Percentiles rank a stretch among this genome's conserved stretches.
Conservation (phyloP, 176 grass and related monocot species). For the Saccharum spontaneum region DNA sequence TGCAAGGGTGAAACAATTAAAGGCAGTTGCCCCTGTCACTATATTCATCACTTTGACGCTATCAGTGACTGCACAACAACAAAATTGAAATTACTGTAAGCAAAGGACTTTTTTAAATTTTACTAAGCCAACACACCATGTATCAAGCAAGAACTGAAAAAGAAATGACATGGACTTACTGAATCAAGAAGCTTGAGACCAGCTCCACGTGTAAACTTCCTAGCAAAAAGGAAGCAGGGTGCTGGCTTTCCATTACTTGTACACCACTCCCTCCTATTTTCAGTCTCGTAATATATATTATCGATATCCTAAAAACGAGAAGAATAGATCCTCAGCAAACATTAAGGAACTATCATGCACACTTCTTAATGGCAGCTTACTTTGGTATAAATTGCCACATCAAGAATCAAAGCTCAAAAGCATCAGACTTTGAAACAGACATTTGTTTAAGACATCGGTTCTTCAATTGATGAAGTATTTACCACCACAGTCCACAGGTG, state of each 20-base stretch:
- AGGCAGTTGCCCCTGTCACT: constrained; percentile 2
- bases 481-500: neutral
- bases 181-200: constrained; percentile 77
- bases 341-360: constrained; percentile 5
- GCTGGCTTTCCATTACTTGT: constrained; percentile 73
- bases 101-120: neutral
- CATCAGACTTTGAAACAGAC: neutral
- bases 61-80: constrained; percentile 42
- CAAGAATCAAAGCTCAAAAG: constrained; percentile 8
- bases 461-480: neutral
- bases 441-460: neutral
- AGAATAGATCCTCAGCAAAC: constrained; percentile 25
- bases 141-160: neutral
- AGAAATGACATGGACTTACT: constrained; percentile 41
- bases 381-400: neutral
- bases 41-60: constrained; percentile 49
- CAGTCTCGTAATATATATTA: constrained; percentile 92
- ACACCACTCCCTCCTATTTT: constrained; percentile 95
- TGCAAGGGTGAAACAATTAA: constrained; percentile 30
- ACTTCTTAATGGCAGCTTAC: constrained; percentile 1
- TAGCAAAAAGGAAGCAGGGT: constrained; percentile 93
- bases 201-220: constrained; percentile 87
- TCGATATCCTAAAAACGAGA: constrained; percentile 71
- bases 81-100: constrained; percentile 17
- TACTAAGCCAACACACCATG: neutral